A percentile compares a stretch with the other conserved stretches of the same genome.
Conservation (phyloP, 1,284 basidiomycete species). For the Ceratobasidium sp. region DNA sequence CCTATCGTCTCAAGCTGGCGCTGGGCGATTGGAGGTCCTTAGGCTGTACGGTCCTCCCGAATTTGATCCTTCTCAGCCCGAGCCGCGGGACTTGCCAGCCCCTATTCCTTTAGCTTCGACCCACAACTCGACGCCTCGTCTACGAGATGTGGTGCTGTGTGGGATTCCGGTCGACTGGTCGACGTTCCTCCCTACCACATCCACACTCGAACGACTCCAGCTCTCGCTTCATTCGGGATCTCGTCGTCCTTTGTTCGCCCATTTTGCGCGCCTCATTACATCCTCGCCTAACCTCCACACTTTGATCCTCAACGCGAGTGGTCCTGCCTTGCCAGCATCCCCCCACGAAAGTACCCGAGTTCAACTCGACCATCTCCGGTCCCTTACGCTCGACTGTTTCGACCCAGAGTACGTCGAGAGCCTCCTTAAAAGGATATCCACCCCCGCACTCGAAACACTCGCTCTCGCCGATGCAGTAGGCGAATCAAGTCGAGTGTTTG, state of each 20-base stretch:
- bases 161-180: slow-evolving; percentile 26
- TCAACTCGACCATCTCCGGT: not conserved
- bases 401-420: slow-evolving; percentile 30
- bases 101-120: slow-evolving; percentile 11
- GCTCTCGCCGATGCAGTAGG: slow-evolving; percentile 27
- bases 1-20: not conserved
- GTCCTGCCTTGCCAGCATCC: not conserved
- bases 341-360: not conserved
- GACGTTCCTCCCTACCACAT: not conserved
- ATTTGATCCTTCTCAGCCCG: slow-evolving; percentile 29
- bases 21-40: slow-evolving; percentile 14
- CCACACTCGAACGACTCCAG: slow-evolving; percentile 28
- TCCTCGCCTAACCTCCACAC: slow-evolving; percentile 24
- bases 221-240: slow-evolving; percentile 31
- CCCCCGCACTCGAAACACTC: slow-evolving; percentile 15
- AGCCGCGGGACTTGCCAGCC: slow-evolving; percentile 6
- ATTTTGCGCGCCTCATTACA: slow-evolving; percentile 29
- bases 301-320: slow-evolving; percentile 29
- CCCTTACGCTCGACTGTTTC: slow-evolving; percentile 28
- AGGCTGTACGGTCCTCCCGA: slow-evolving; percentile 32
- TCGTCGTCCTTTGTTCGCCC: slow-evolving; percentile 9
- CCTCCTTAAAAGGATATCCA: slow-evolving; percentile 2
- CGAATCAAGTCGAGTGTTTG: slow-evolving; percentile 32
- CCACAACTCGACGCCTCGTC: slow-evolving; percentile 3
- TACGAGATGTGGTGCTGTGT: slow-evolving; percentile 24